These are phyloP conservation scores for Fusarium nodosum DNA, from an alignment of 2,329 filamentous ascomycete genomes.

Conservation along the genomic window DNA sequence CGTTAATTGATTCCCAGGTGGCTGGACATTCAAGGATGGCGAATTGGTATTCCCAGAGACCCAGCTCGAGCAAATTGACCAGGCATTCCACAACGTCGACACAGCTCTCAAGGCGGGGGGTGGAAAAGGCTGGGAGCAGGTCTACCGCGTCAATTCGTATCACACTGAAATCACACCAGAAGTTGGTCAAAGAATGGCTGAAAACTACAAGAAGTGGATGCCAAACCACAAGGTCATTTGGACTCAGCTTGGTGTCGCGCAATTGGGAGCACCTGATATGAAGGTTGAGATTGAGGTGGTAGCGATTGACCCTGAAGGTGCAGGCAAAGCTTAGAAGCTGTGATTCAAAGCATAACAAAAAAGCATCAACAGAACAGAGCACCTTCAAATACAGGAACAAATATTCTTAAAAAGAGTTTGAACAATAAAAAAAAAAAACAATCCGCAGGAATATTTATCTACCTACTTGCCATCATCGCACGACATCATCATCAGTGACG, in stretches of 20 bases:
- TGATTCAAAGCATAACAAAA: not conserved
- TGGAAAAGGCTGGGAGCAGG: constrained; percentile 67
- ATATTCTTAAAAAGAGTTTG: not conserved
- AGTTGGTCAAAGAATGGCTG: constrained; percentile 55
- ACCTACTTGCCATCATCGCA: not conserved
- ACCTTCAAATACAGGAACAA: not conserved
- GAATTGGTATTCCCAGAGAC: constrained; percentile 53
- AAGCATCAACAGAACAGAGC: not conserved
- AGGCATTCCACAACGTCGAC: constrained; percentile 69
- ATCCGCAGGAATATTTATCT: not conserved
- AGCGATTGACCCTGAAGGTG: constrained; percentile 50
- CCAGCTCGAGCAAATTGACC: constrained; percentile 60
- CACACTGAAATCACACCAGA: constrained; percentile 58
- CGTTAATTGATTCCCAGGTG: constrained; percentile 42
- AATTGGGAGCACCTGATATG: constrained; percentile 64
- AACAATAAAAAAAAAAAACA: not conserved
- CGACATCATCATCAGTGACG: constrained; percentile 4
- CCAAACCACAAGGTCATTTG: constrained; percentile 65
- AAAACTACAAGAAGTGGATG: constrained; percentile 63
- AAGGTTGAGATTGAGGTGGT: constrained; percentile 68
- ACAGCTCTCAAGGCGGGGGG: constrained; percentile 62
- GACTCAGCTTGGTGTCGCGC: constrained; percentile 64
- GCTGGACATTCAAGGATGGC: constrained; percentile 46
- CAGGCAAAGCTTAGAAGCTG: not conserved
- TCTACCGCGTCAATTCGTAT: constrained; percentile 62